phyloP scores from a whole-genome alignment of 768 basidiomycete species.

The Sarcodon sp. region DNA sequence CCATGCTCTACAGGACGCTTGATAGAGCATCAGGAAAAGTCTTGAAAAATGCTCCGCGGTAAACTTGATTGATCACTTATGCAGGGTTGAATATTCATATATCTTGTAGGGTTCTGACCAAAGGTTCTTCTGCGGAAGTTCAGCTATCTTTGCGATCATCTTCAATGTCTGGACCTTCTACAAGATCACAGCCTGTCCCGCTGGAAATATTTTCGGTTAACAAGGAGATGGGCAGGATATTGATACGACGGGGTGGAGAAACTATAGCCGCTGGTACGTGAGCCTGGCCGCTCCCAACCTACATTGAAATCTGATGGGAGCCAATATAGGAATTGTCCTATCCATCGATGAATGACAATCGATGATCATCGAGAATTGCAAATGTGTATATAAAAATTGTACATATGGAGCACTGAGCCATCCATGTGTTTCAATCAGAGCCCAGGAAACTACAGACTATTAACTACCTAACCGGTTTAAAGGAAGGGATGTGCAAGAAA shows the following conservation, averaged over 20 bases:
- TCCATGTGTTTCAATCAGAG: too few relatives aligned
- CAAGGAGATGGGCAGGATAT: constrained; percentile 92
- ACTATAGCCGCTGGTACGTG: constrained; percentile 76
- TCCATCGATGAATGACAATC: background rate
- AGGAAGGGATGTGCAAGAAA: too few relatives aligned
- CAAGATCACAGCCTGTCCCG: constrained; percentile 51
- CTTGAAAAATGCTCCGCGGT: constrained; percentile 51
- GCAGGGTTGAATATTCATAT: constrained; percentile 58
- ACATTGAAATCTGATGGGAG: background rate
- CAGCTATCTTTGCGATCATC: constrained; percentile 62
- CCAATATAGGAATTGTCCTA: background rate
- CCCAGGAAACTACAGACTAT: too few relatives aligned
- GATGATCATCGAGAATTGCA: too few relatives aligned
- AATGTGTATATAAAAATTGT: too few relatives aligned
- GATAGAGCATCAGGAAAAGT: constrained; percentile 70
- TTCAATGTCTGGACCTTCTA: constrained; percentile 31
- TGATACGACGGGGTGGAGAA: constrained; percentile 83
- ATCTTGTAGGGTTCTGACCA: constrained; percentile 62
- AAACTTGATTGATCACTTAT: constrained; percentile 52
- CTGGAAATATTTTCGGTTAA: constrained; percentile 77
- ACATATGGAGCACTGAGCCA: too few relatives aligned
- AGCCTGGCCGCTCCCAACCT: background rate
- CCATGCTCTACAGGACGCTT: constrained; percentile 64
- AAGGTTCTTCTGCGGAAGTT: constrained; percentile 74
- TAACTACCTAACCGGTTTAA: too few relatives aligned